A percentile compares a stretch with the other conserved stretches of the same genome.
Evolutionary conservation across 257 asterid genomes (phyloP).

Genomic region (Salvia hispanica): DNA sequence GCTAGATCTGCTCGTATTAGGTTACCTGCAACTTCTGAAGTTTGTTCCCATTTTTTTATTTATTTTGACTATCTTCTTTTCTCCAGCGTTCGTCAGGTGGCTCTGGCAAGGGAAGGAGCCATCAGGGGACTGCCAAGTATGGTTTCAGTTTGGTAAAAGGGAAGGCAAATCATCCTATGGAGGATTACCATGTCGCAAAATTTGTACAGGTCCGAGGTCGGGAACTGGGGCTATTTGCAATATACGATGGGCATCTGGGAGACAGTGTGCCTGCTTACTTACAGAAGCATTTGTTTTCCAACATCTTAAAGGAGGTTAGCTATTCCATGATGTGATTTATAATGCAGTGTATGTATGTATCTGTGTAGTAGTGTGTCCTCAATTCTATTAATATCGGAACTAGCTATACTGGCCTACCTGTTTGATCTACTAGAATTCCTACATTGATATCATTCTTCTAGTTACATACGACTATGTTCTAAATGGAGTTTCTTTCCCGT

Average conservation of each 20-base stretch:
- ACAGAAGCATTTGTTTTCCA: slow-evolving; percentile 79
- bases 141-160: slow-evolving; percentile 85
- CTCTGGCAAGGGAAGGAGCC: slow-evolving; percentile 81
- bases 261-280: slow-evolving; percentile 86
- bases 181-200: slow-evolving; percentile 92
- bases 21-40: too few relatives aligned
- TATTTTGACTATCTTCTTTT: slow-evolving; percentile 29
- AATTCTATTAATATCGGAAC: too few relatives aligned
- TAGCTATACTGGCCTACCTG: too few relatives aligned
- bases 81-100: slow-evolving; percentile 53
- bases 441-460: too few relatives aligned
- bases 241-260: slow-evolving; percentile 89
- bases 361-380: too few relatives aligned
- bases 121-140: slow-evolving; percentile 54
- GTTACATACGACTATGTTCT: too few relatives aligned
- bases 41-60: background rate
- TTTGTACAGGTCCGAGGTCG: slow-evolving; percentile 59
- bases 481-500: too few relatives aligned
- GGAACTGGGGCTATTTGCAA: slow-evolving; percentile 81
- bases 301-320: slow-evolving; percentile 83
- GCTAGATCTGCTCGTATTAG: too few relatives aligned
- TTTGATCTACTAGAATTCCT: too few relatives aligned
- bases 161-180: slow-evolving; percentile 95
- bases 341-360: background rate
- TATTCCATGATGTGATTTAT: slow-evolving; percentile 8